Percentiles rank a stretch among this genome's conserved stretches.
Evolutionary conservation across 2,329 filamentous ascomycete genomes (phyloP).

Genomic region (Aureobasidium melanogenum): DNA sequence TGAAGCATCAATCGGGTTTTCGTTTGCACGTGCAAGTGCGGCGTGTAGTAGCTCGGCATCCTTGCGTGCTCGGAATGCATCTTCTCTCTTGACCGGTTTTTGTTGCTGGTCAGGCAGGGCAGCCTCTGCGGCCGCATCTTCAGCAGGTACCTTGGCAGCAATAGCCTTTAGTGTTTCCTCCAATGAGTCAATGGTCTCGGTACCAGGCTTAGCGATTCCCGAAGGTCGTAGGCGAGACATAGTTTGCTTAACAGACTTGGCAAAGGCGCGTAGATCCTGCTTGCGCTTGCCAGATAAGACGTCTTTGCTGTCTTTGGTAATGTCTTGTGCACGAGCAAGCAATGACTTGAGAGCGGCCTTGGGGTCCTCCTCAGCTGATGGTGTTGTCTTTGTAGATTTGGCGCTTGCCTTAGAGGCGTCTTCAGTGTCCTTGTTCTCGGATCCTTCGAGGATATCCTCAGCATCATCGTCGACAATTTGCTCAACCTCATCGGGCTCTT

Average conservation of each 20-base stretch:
- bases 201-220: slow-evolving; percentile 14
- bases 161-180: slow-evolving; percentile 26
- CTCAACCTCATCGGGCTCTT: slow-evolving; percentile 12
- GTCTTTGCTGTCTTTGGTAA: slow-evolving; percentile 46
- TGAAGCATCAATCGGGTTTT: slow-evolving; percentile 65
- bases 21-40: slow-evolving; percentile 54
- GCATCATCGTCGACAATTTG: slow-evolving; percentile 8
- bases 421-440: slow-evolving; percentile 20
- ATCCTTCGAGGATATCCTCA: slow-evolving; percentile 10
- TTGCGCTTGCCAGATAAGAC: slow-evolving; percentile 61
- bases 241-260: slow-evolving; percentile 54
- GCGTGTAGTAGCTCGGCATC: slow-evolving; percentile 48
- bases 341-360: slow-evolving; percentile 45
- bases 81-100: slow-evolving; percentile 31
- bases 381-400: slow-evolving; percentile 25
- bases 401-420: slow-evolving; percentile 17
- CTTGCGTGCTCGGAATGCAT: slow-evolving; percentile 42
- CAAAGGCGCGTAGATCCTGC: slow-evolving; percentile 64
- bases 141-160: slow-evolving; percentile 38
- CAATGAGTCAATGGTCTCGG: slow-evolving; percentile 25
- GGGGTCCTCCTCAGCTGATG: slow-evolving; percentile 31
- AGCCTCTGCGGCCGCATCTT: slow-evolving; percentile 14
- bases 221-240: slow-evolving; percentile 43
- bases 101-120: slow-evolving; percentile 18
- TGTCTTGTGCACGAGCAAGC: slow-evolving; percentile 49